Evolutionary conservation across 2,329 filamentous ascomycete species (phyloP).

Genomic region (Xylariaceae sp.): DNA sequence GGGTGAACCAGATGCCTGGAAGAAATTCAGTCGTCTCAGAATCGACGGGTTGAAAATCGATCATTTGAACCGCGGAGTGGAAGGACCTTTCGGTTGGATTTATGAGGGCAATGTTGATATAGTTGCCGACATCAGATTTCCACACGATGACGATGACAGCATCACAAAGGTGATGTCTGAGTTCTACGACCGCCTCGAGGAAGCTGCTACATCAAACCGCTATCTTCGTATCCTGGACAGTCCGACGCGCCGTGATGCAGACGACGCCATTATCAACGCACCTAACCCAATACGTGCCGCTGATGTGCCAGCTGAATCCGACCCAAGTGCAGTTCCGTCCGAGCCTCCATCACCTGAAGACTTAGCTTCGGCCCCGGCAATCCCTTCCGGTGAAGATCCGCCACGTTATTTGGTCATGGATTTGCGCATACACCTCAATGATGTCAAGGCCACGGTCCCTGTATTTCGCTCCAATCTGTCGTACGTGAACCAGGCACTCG

Average conservation of each 20-base stretch:
- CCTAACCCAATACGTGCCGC: slow-evolving; percentile 11
- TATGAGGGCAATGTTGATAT: slow-evolving; percentile 97
- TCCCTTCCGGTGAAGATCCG: slow-evolving; percentile 43
- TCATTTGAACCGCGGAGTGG: slow-evolving; percentile 87
- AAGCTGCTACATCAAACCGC: slow-evolving; percentile 77
- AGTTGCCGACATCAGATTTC: slow-evolving; percentile 91
- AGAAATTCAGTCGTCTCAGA: slow-evolving; percentile 88
- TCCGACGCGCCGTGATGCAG: slow-evolving; percentile 25
- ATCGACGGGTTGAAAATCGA: slow-evolving; percentile 95
- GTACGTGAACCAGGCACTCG: slow-evolving; percentile 92
- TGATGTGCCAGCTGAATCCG: slow-evolving; percentile 10
- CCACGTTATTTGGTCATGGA: slow-evolving; percentile 89
- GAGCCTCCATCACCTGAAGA: slow-evolving; percentile 5
- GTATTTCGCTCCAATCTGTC: slow-evolving; percentile 88
- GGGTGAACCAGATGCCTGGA: slow-evolving; percentile 73
- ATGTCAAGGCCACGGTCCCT: slow-evolving; percentile 87
- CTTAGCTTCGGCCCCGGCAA: neutral
- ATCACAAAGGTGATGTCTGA: slow-evolving; percentile 94
- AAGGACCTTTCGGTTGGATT: slow-evolving; percentile 96
- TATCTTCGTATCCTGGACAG: slow-evolving; percentile 57
- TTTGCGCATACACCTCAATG: slow-evolving; percentile 89
- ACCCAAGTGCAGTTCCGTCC: slow-evolving; percentile 4
- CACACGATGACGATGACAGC: slow-evolving; percentile 79
- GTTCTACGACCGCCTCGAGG: slow-evolving; percentile 93
- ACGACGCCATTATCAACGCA: slow-evolving; percentile 19